Base-by-base conservation (phyloP, 305 asterid genomes). In the Salvia sclarea region DNA sequence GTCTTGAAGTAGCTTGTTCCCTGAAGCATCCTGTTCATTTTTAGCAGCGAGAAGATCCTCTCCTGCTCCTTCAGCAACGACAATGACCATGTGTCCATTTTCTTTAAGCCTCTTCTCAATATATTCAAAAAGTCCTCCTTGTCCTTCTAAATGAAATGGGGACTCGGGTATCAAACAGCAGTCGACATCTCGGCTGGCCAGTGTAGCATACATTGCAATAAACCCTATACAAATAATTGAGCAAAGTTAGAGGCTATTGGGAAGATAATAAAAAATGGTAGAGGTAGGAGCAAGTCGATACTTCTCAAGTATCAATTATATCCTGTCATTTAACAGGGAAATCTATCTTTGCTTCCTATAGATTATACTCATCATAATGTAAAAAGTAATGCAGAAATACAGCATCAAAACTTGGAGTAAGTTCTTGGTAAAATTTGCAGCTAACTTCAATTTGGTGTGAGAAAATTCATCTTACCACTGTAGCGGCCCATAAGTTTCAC, bases 141-240 rank as follows among this genome's bases (percentile, higher is more conserved):
- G 56, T 68, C 91, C 95, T 74, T 88, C 95, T 20, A 88, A 86
- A 76, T 75, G 84, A 79, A 88, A 88, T 40, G 93, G 91, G 12
- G 92, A 79, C 73, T 88, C 93, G 4, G 91, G 91, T 72, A 88
- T 88, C 85, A 88, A 81, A 75, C 95, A 88, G 75, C 90, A 86
- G 78, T 86, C 95, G 25, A 88, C 95, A 68, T 88, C 95, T 74
- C 95, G 86, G 76, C 92, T 88, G 24, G 95, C 95, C 72, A 88
- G 85, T 64, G 95, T 88, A 66, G 95, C 95, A 71, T 88, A 79
- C 95, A 88, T 84, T 62, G 95, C 86, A 43, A 88, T 88, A 65
- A 84, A 88, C 58, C 92, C 95, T 88, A 82, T 73, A 75, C 65
- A 60, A 56, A 20, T 61, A 64, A 64, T 74, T 30, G 66, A 28